Evolutionary conservation across 2,329 filamentous ascomycete species (phyloP).

Genomic region (Botryotinia globosa): DNA sequence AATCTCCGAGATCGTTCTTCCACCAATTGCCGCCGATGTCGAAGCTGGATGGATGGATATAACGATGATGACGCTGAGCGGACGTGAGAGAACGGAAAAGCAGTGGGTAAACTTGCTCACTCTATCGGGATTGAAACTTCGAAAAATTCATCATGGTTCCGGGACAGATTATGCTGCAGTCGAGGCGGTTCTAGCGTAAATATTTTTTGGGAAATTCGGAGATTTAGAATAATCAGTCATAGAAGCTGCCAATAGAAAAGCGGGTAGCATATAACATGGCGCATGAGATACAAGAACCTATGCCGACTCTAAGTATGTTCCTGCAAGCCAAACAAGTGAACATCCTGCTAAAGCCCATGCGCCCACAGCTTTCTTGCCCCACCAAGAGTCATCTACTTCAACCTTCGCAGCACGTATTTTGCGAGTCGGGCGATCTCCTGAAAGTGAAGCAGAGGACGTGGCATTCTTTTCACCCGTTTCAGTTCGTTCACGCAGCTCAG

Average conservation of each 20-base stretch:
- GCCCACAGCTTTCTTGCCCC: constrained; percentile 62
- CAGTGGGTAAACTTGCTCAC: constrained; percentile 16
- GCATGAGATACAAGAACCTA: constrained; percentile 9
- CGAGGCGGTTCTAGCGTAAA: constrained; percentile 6
- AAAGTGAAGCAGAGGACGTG: constrained; percentile 25
- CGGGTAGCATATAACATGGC: background rate
- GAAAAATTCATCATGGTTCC: constrained; percentile 10
- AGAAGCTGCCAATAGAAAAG: background rate
- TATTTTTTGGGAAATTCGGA: background rate
- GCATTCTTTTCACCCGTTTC: constrained; percentile 38
- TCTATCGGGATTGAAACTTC: constrained; percentile 11
- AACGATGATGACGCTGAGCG: constrained; percentile 40
- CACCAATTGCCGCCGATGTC: constrained; percentile 38
- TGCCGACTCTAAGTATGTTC: constrained; percentile 47
- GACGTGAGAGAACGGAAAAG: constrained; percentile 39
- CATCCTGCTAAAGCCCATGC: constrained; percentile 61
- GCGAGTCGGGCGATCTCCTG: constrained; percentile 25
- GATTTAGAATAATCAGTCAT: background rate
- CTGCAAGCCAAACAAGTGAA: constrained; percentile 56
- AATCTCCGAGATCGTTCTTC: constrained; percentile 46
- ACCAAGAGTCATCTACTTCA: constrained; percentile 64
- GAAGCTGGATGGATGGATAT: constrained; percentile 40
- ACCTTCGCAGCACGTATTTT: constrained; percentile 56
- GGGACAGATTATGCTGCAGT: constrained; percentile 19
- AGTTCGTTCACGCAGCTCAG: constrained; percentile 45